Percentiles rank a stretch among this genome's conserved stretches.
Conservation (phyloP, 1,139 yeast species). For the Yamadazyma mexicana region DNA sequence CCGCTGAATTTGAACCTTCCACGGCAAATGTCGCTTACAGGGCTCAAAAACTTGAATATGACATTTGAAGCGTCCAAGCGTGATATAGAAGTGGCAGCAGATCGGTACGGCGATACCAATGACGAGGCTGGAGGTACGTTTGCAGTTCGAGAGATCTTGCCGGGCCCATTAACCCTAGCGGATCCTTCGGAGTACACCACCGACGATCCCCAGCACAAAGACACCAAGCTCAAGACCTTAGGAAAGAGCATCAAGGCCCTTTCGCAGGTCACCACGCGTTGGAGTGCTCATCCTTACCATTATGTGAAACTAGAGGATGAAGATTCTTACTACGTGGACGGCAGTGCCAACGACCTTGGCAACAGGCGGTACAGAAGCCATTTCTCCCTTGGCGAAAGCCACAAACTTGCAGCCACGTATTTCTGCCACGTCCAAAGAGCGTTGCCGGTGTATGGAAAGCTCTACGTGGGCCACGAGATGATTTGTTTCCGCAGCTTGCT, state of each 20-base stretch:
- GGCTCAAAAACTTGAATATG: constrained; percentile 33
- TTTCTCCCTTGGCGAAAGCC: constrained; percentile 60
- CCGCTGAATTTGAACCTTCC: constrained; percentile 28
- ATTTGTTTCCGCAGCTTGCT: constrained; percentile 78
- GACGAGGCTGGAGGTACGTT: constrained; percentile 1
- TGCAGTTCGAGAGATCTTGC: constrained; percentile 9
- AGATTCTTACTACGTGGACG: constrained; percentile 43
- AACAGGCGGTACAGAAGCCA: constrained; percentile 57
- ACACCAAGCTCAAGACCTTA: constrained; percentile 20
- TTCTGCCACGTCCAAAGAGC: constrained; percentile 69
- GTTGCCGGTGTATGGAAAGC: constrained; percentile 78
- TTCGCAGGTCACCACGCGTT: constrained; percentile 50
- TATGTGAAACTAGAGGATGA: constrained; percentile 40
- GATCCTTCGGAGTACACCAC: constrained; percentile 30
- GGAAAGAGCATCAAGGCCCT: constrained; percentile 32
- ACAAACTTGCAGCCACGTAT: constrained; percentile 64
- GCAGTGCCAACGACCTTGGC: constrained; percentile 45
- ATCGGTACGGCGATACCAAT: constrained; percentile 21
- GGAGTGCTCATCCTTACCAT: constrained; percentile 67
- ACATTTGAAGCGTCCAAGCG: constrained; percentile 32
- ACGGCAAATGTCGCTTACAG: constrained; percentile 28
- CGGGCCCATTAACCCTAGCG: constrained; percentile 28
- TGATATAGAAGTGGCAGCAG: constrained; percentile 24
- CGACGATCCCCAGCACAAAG: constrained; percentile 13
- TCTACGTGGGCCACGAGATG: constrained; percentile 66